Conservation (phyloP, 2,329 filamentous ascomycete genomes). For the Lojkania enalia region DNA sequence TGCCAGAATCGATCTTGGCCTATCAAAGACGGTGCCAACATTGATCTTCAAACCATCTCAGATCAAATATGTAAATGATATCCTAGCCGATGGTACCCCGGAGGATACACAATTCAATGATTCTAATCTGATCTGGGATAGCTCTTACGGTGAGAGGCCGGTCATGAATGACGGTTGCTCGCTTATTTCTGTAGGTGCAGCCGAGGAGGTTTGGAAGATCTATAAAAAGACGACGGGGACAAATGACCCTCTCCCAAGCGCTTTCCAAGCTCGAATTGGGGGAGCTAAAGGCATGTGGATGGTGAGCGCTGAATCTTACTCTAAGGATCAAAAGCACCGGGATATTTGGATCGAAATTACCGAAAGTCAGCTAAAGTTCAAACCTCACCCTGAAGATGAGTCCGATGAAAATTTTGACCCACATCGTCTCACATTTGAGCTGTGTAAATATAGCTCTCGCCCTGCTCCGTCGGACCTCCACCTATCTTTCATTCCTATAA, state of each 20-base stretch:
- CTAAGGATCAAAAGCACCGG: constrained; percentile 46
- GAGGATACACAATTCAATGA: constrained; percentile 47
- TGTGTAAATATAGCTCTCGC: constrained; percentile 55
- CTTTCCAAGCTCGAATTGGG: constrained; percentile 70
- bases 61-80: constrained; percentile 37
- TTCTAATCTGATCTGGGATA: constrained; percentile 24
- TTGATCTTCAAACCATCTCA: constrained; percentile 44
- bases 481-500: constrained; percentile 68
- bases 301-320: constrained; percentile 56
- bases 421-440: constrained; percentile 66
- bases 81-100: constrained; percentile 30
- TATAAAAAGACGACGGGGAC: constrained; percentile 59
- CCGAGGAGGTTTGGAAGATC: constrained; percentile 53
- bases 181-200: constrained; percentile 64
- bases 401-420: constrained; percentile 48
- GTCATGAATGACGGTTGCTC: constrained; percentile 63
- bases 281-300: constrained; percentile 79
- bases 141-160: constrained; percentile 3
- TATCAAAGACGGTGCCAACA: constrained; percentile 47
- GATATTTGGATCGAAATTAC: constrained; percentile 66
- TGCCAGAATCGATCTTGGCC: constrained; percentile 47
- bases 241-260: constrained; percentile 68
- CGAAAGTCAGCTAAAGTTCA: constrained; percentile 71
- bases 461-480: constrained; percentile 63
- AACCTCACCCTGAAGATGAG: constrained; percentile 50